Conservation (phyloP, 805 yeast genomes). For the Saccharomycopsis sp. region DNA sequence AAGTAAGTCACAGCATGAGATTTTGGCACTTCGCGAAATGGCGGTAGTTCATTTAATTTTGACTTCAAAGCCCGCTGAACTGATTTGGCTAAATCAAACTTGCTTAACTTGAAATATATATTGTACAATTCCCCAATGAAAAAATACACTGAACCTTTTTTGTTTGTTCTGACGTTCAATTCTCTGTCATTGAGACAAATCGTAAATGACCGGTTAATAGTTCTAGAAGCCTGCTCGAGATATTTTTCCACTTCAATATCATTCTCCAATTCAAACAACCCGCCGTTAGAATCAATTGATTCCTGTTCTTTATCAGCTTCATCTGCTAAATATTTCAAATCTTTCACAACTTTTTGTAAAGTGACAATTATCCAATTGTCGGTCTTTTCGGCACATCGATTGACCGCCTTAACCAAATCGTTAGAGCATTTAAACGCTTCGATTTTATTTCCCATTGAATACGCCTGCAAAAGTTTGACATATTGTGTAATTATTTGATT, state of each 20-base stretch:
- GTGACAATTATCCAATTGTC: slow-evolving; percentile 46
- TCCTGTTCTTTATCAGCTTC: slow-evolving; percentile 27
- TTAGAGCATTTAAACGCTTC: slow-evolving; percentile 27
- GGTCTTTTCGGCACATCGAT: slow-evolving; percentile 47
- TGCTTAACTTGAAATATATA: slow-evolving; percentile 58
- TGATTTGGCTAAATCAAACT: slow-evolving; percentile 66
- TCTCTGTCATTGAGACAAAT: slow-evolving; percentile 73
- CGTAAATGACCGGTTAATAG: slow-evolving; percentile 68
- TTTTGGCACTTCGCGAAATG: slow-evolving; percentile 35
- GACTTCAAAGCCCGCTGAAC: slow-evolving; percentile 63
- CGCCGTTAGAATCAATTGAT: not conserved
- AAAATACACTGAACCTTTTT: slow-evolving; percentile 59
- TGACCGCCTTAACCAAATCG: slow-evolving; percentile 39
- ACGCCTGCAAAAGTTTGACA: not conserved
- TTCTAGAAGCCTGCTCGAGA: slow-evolving; percentile 50
- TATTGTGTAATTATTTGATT: not conserved
- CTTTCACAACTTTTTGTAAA: slow-evolving; percentile 35
- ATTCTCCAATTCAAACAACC: not conserved
- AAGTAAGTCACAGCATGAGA: slow-evolving; percentile 53
- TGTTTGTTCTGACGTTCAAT: slow-evolving; percentile 40
- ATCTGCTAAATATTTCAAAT: slow-evolving; percentile 28
- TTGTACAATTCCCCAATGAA: slow-evolving; percentile 65
- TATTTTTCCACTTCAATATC: slow-evolving; percentile 23
- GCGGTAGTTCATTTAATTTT: slow-evolving; percentile 47
- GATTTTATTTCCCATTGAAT: not conserved